A percentile compares a stretch with the other conserved stretches of the same genome.
These are phyloP conservation scores for Ophiostoma sp. DNA, from an alignment of 2,329 filamentous ascomycete genomes.

Conservation along the genomic window DNA sequence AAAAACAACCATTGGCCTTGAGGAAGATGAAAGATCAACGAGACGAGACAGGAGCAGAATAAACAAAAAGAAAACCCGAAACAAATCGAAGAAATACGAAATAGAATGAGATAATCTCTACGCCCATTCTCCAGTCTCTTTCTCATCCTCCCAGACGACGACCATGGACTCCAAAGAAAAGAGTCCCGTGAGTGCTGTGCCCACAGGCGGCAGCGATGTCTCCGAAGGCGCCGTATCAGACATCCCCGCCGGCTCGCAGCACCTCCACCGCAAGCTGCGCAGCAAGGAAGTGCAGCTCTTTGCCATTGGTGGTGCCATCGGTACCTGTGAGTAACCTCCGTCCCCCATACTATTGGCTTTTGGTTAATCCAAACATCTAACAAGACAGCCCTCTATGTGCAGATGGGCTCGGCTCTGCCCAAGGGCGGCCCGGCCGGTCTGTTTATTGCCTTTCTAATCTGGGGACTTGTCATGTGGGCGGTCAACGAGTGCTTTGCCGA, in stretches of 20 bases:
- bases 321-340: conserved; percentile 37
- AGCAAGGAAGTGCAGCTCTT: conserved; percentile 35
- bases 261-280: conserved; percentile 24
- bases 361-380: neutral
- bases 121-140: neutral
- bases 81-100: neutral
- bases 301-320: conserved; percentile 58
- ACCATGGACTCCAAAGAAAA: conserved; percentile 14
- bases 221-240: conserved; percentile 15
- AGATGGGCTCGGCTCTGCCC: conserved; percentile 54
- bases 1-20: neutral
- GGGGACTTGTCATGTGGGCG: conserved; percentile 52
- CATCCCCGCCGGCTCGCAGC: conserved; percentile 22
- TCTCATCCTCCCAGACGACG: neutral
- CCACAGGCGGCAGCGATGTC: conserved; percentile 7
- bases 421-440: conserved; percentile 55
- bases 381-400: conserved; percentile 48
- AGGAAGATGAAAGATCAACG: neutral
- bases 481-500: conserved; percentile 58
- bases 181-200: neutral
- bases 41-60: neutral
- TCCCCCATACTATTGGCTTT: neutral
- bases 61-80: neutral
- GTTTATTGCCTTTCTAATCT: conserved; percentile 56
- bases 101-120: neutral